Base-by-base conservation (phyloP, 495 filamentous ascomycete species). In the Lichina pygmaea region DNA sequence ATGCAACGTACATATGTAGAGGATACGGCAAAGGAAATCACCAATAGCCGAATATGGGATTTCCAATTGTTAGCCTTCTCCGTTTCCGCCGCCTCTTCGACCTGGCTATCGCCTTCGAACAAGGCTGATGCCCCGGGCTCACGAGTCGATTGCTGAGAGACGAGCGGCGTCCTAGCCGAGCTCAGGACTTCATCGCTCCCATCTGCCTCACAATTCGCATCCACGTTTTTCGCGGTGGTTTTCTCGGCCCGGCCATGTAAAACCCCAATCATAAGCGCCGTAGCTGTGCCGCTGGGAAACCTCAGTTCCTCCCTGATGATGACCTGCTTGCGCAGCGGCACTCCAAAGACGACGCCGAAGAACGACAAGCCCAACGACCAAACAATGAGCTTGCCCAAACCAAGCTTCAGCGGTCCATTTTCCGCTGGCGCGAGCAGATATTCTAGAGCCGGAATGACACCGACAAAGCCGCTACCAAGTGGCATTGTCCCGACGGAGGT, bases 401-500 rank as follows among this genome's bases (percentile, higher is more conserved):
- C 67, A 6, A 95, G 55, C 44, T 66, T 59, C 17, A 97, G 53
- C 6, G 85, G 81, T 0, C 85, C 83, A 42, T 72, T 71, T 55
- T 93, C 86, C 9, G 75, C 71, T 4, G 72, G 63, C 44, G 64
- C 75, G 45, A 99, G 53, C 46, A 99, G 59, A 50, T 75, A 93
- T 51, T 93, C 78, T 65, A 99, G 64, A 2, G 91, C 91, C 11
- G 91, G 91, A 46, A 93, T 77, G 2, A 84, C 83, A 5, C 82
- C 89, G 8, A 97, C 86, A 55, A 95, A 94, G 1, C 89, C 89
- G 52, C 89, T 93, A 0, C 85, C 86, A 17, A 99, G 59, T 6
- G 91, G 91, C 89, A 95, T 95, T 6, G 86, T 93, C 0, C 89
- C 91, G 56, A 94, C 86, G 17, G 80, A 77, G 8, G 86, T 86